Evolutionary conservation across 2,329 filamentous ascomycete species (phyloP).

Genomic region (Trichoderma hamatum): DNA sequence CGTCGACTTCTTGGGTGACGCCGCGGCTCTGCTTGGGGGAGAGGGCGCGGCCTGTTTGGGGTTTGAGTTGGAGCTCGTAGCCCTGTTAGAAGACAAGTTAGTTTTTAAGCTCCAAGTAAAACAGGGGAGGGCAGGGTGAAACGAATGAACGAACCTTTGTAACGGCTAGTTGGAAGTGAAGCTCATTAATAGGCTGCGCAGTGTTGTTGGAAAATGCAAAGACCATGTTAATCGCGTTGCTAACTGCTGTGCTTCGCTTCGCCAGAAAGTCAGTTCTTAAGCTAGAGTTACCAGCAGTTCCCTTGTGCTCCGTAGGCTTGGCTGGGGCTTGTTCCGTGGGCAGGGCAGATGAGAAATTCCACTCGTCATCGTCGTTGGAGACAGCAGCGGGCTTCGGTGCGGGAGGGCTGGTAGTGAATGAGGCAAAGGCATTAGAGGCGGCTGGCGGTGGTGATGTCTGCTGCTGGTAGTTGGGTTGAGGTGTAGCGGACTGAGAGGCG

Average conservation of each 20-base stretch:
- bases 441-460: slow-evolving; percentile 52
- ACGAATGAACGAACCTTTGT: slow-evolving; percentile 67
- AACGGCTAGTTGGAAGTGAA: slow-evolving; percentile 91
- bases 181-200: slow-evolving; percentile 68
- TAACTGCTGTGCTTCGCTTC: slow-evolving; percentile 56
- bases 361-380: slow-evolving; percentile 78
- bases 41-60: slow-evolving; percentile 79
- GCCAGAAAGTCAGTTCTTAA: slow-evolving; percentile 76
- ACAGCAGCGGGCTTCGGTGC: slow-evolving; percentile 35
- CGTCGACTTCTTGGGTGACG: slow-evolving; percentile 77
- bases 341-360: slow-evolving; percentile 87
- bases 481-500: slow-evolving; percentile 56
- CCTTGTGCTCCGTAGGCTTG: slow-evolving; percentile 63
- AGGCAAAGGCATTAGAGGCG: slow-evolving; percentile 56
- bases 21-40: slow-evolving; percentile 72
- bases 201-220: slow-evolving; percentile 86
- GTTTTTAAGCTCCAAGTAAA: not conserved
- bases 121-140: not conserved
- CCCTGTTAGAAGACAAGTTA: slow-evolving; percentile 54
- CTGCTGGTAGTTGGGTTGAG: slow-evolving; percentile 53
- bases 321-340: slow-evolving; percentile 56
- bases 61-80: slow-evolving; percentile 78
- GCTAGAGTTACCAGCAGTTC: slow-evolving; percentile 68
- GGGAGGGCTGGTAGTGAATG: slow-evolving; percentile 43
- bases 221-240: slow-evolving; percentile 66